Evolutionary conservation across 805 yeast species (phyloP), one percentile per base, ranked within the genome.

Genomic region (Huiozyma sinensis): DNA sequence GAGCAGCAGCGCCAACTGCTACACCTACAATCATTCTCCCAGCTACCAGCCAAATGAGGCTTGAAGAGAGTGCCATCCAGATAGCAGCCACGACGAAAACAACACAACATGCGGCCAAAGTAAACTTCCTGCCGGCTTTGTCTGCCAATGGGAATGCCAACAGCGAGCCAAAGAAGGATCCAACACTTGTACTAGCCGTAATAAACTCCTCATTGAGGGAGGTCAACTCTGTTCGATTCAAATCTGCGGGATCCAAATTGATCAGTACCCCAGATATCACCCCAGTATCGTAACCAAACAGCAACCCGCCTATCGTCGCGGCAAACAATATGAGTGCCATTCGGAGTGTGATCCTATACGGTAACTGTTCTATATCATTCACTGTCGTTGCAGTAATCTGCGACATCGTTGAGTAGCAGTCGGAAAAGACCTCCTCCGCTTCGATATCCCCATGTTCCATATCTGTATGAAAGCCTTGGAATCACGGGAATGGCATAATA

Each of bases 1-100:
- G 83, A 0, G 88, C 75, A 6, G 83, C 81, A 28, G 75, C 73
- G 11, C 92, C 92, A 27, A 83, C 79, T 7, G 83, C 87, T 28
- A 80, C 54, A n/a, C 89, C 89, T 11, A 83, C 73, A 31, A 79
- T 58, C 30, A 75, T 69, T 46, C 90, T 68, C 1, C 90, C 90
- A 41, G 67, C 50, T 32, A 70, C 60, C 45, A 74, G 54, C 48
- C 66, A 68, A 45, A 58, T 49, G 56, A 77, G 67, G 10, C 64
- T 58, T 24, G 56, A 46, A 1, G 67, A 51, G 10, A 74, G 53
- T 0, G 77, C 61, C 58, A 77, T 72, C 54, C 72, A 72, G 12
- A 76, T 49, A 2, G 79, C 77, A 10, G 77, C 66, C 10, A 70
- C 53, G 36, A 72, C 68, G 47, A 76, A 71, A 0, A 72, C 55